These are phyloP conservation scores for Phytopythium helicoides DNA, from an alignment of 352 stramenopile species.

Conservation along the genomic window DNA sequence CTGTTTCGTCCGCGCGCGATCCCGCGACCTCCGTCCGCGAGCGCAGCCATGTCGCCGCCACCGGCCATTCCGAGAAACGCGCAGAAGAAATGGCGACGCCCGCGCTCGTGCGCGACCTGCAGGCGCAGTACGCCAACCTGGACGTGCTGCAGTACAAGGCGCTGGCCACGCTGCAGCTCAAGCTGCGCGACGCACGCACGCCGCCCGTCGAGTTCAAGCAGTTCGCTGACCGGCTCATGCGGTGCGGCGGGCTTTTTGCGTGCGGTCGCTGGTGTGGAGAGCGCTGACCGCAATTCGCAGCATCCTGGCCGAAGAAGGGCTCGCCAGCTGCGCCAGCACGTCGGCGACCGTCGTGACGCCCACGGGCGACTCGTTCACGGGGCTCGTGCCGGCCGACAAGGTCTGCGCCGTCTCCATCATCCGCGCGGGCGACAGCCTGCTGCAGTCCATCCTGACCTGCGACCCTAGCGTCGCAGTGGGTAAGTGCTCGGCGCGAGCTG, in stretches of 20 bases:
- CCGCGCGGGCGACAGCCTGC: constrained; percentile 86
- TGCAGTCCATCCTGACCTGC: constrained; percentile 89
- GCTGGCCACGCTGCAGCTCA: constrained; percentile 63
- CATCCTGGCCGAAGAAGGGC: constrained; percentile 68
- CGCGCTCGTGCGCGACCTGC: constrained; percentile 43
- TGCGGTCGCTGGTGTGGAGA: background rate
- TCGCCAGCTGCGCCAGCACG: constrained; percentile 60
- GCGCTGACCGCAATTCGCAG: constrained; percentile 21
- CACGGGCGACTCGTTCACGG: constrained; percentile 61
- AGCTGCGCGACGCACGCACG: constrained; percentile 68
- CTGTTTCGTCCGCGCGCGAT: no score
- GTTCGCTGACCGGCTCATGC: constrained; percentile 78
- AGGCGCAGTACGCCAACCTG: constrained; percentile 62
- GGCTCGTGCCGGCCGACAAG: constrained; percentile 46
- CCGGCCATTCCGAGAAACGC: background rate
- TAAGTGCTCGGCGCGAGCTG: no score
- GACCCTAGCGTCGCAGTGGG: constrained; percentile 82
- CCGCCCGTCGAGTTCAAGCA: constrained; percentile 76
- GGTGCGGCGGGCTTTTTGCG: constrained; percentile 21
- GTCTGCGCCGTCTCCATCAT: constrained; percentile 95
- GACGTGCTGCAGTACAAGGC: constrained; percentile 65
- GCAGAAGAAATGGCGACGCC: constrained; percentile 34
- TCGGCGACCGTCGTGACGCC: constrained; percentile 60
- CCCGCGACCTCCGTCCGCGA: no score
- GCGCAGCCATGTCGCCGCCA: no score